Conservation (phyloP, 192 early-diverging fungal species). For the Entophlyctis helioformis region DNA sequence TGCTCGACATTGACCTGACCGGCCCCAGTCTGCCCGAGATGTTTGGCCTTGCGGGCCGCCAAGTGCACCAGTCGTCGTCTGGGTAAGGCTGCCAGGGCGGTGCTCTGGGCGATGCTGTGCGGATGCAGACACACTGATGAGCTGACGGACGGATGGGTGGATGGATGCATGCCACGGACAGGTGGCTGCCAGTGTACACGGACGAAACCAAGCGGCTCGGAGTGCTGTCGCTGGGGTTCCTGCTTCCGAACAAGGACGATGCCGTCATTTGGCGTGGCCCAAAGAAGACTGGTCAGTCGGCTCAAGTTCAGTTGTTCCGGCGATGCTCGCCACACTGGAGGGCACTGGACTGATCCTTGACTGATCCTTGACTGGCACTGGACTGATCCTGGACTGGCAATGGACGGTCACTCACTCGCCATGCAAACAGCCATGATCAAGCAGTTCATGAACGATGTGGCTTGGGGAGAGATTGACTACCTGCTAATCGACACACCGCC, state of each 20-base stretch:
- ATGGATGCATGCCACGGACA: too few relatives aligned
- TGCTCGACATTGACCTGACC: conserved; percentile 94
- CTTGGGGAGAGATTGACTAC: conserved; percentile 85
- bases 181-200: conserved; percentile 36
- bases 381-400: too few relatives aligned
- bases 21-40: conserved; percentile 91
- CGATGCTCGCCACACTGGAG: neutral
- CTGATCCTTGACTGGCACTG: too few relatives aligned
- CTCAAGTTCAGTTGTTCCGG: too few relatives aligned
- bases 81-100: too few relatives aligned
- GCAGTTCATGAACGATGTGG: conserved; percentile 92
- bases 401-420: neutral
- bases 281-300: conserved; percentile 62
- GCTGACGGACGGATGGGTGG: too few relatives aligned
- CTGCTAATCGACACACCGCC: conserved; percentile 94
- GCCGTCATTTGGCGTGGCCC: conserved; percentile 94
- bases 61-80: conserved; percentile 67
- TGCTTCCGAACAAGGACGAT: conserved; percentile 75
- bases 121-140: too few relatives aligned
- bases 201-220: conserved; percentile 32
- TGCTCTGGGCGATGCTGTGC: too few relatives aligned
- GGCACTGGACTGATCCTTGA: conserved; percentile 1
- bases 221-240: conserved; percentile 90
- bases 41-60: conserved; percentile 71
- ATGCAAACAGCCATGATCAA: conserved; percentile 71